Evolutionary conservation across 345 rosid species (phyloP).

Genomic region (Murraya paniculata): DNA sequence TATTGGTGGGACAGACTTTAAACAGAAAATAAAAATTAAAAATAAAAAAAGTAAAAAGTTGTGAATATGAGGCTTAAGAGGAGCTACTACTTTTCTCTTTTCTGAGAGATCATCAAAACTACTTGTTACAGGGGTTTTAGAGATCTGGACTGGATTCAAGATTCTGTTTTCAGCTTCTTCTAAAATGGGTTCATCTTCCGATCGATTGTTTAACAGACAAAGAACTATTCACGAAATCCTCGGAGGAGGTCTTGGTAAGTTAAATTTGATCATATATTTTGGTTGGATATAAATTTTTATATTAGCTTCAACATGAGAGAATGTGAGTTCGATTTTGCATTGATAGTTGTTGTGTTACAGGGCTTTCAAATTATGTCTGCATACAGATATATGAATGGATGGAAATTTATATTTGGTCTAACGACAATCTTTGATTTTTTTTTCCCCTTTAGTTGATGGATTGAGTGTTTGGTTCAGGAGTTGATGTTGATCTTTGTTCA

Average conservation of each 20-base stretch:
- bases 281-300: too few relatives aligned
- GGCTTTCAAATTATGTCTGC: not conserved
- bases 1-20: not conserved
- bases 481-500: constrained; percentile 9
- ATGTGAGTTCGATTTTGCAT: not conserved
- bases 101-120: constrained; percentile 16
- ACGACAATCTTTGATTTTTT: not conserved
- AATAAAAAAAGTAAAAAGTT: not conserved
- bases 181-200: constrained; percentile 52
- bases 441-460: not conserved
- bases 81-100: constrained; percentile 9
- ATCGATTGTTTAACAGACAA: constrained; percentile 62
- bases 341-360: not conserved
- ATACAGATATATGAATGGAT: too few relatives aligned
- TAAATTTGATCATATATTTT: not conserved
- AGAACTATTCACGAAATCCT: constrained; percentile 73
- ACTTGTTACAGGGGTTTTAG: constrained; percentile 19
- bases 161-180: constrained; percentile 13
- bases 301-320: not conserved
- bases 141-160: constrained; percentile 47
- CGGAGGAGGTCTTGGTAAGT: constrained; percentile 79
- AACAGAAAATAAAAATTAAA: not conserved
- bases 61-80: not conserved
- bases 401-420: not conserved
- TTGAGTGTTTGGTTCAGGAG: not conserved